These are phyloP conservation scores for Penicillium fimorum DNA, from an alignment of 495 filamentous ascomycete species.

Conservation along the genomic window DNA sequence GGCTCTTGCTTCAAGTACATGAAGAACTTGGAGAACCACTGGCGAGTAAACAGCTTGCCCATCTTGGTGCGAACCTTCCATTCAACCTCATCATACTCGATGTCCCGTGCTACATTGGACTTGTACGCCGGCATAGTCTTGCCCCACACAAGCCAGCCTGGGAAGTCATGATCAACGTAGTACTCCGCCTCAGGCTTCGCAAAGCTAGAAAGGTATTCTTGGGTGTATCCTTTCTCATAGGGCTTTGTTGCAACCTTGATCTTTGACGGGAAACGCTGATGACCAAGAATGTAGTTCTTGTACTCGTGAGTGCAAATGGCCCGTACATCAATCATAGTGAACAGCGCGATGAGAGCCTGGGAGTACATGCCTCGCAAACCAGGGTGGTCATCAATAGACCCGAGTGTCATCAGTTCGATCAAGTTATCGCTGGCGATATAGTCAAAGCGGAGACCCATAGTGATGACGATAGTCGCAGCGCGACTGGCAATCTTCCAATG, in stretches of 20 bases:
- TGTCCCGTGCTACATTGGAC: conserved; percentile 63
- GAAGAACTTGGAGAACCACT: conserved; percentile 89
- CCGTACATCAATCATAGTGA: conserved; percentile 79
- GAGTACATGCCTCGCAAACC: conserved; percentile 78
- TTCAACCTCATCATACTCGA: conserved; percentile 84
- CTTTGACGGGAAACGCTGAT: conserved; percentile 71
- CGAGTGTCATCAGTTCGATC: conserved; percentile 77
- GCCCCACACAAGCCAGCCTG: conserved; percentile 96
- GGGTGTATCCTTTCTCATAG: conserved; percentile 73
- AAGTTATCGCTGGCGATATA: conserved; percentile 76
- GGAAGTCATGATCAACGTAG: conserved; percentile 87
- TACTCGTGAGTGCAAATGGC: conserved; percentile 84
- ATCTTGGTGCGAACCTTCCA: conserved; percentile 73
- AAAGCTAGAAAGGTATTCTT: conserved; percentile 74
- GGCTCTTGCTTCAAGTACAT: conserved; percentile 96
- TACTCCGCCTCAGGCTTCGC: conserved; percentile 77
- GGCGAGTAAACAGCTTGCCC: conserved; percentile 70
- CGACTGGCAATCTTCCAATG: conserved; percentile 96
- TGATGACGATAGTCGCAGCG: conserved; percentile 83
- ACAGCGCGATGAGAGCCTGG: conserved; percentile 73
- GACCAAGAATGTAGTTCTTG: conserved; percentile 76
- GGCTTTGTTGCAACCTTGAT: conserved; percentile 66
- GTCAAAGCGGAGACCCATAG: conserved; percentile 85
- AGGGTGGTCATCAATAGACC: conserved; percentile 88
- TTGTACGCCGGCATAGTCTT: conserved; percentile 77